Percentiles rank a stretch among this genome's conserved stretches.
Evolutionary conservation across 768 basidiomycete species (phyloP).

Genomic region (Hericium erinaceus): DNA sequence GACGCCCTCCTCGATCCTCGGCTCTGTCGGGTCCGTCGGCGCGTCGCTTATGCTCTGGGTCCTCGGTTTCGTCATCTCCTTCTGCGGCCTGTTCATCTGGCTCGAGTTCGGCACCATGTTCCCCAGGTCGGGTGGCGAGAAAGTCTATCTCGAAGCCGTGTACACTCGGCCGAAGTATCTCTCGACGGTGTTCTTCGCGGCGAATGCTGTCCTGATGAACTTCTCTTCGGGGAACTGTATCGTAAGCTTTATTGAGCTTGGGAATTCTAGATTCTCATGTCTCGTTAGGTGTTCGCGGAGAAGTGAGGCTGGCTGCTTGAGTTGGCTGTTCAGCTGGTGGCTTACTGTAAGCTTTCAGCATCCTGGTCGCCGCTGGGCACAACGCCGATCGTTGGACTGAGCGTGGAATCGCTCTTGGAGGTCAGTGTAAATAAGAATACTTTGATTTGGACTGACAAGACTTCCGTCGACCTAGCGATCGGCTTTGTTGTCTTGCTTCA

Average conservation of each 20-base stretch:
- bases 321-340: neutral
- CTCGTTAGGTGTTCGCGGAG: neutral
- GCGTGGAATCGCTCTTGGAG: neutral
- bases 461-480: constrained; percentile 29
- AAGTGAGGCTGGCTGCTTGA: neutral
- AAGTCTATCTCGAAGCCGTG: constrained; percentile 47
- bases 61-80: constrained; percentile 41
- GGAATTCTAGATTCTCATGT: neutral
- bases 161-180: constrained; percentile 29
- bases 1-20: constrained; percentile 50
- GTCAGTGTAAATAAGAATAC: neutral
- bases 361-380: neutral
- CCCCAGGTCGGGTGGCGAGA: constrained; percentile 50
- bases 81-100: constrained; percentile 54
- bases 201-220: constrained; percentile 25
- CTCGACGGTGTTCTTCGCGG: constrained; percentile 26
- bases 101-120: constrained; percentile 58
- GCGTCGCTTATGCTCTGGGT: constrained; percentile 59
- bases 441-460: neutral
- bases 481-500: constrained; percentile 42
- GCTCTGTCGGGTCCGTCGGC: constrained; percentile 48
- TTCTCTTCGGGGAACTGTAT: constrained; percentile 18
- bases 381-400: neutral
- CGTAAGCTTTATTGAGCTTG: constrained; percentile 8
- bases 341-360: neutral